phyloP scores from a whole-genome alignment of 2,329 filamentous ascomycete genomes.

The Cytospora mali region DNA sequence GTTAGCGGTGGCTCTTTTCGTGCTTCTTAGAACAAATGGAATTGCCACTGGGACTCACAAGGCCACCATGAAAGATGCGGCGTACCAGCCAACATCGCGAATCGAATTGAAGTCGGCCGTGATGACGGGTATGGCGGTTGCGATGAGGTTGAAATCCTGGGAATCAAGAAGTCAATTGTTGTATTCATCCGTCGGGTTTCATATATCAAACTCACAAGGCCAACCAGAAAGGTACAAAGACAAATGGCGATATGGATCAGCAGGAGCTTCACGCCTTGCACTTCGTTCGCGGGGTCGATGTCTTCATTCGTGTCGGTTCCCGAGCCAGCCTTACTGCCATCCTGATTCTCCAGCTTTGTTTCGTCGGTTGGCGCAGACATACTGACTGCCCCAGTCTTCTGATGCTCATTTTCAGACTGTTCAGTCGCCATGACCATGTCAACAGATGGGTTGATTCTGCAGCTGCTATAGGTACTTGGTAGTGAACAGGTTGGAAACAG shows the following conservation, averaged over 20 bases:
- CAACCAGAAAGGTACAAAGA: not conserved
- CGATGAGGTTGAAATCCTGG: constrained; percentile 5
- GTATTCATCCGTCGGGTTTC: too few species aligned
- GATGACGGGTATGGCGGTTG: constrained; percentile 17
- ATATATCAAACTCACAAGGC: not conserved
- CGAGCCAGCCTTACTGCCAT: not conserved
- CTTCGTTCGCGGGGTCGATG: not conserved
- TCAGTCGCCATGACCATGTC: too few species aligned
- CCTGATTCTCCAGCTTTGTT: too few species aligned
- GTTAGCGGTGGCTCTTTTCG: not conserved
- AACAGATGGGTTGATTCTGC: too few species aligned
- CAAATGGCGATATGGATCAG: not conserved
- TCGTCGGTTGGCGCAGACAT: too few species aligned
- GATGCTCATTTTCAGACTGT: too few species aligned
- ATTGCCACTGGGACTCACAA: too few species aligned
- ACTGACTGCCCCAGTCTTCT: too few species aligned
- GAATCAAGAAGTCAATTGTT: not conserved
- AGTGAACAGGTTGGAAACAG: too few species aligned
- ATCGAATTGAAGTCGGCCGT: constrained; percentile 14
- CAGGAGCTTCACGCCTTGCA: not conserved
- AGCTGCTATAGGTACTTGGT: too few species aligned
- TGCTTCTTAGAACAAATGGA: constrained; percentile 7
- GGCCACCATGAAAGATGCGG: constrained; percentile 6
- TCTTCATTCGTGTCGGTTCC: not conserved
- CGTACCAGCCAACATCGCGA: constrained; percentile 11